Evolutionary conservation across 2,329 filamentous ascomycete species (phyloP), one percentile per base, ranked within the genome.

Genomic region (Monosporascus sp.): DNA sequence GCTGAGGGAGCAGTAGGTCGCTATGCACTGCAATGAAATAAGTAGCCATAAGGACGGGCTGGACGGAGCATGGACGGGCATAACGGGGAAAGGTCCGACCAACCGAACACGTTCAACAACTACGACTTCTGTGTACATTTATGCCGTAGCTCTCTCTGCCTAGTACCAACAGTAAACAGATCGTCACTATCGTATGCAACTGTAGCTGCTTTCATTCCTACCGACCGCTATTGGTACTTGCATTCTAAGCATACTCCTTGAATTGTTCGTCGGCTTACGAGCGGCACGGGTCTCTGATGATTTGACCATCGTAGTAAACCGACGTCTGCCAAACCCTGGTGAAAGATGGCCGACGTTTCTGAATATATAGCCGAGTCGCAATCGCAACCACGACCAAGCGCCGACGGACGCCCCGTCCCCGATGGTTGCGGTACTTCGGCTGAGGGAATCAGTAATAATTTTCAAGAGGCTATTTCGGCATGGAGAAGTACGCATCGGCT

Each of bases 401-500:
- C 47, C 39, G 57, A 62, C 48, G 63, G 57, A 49, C 59, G 61
- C 11, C 54, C 57, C 42, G 52, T 61, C 11, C 18, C 39, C 2
- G 39, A 45, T 6, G 17, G 42, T n/a, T 9, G 14, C 5, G 22
- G 17, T 48, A 64, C 53, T 27, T 60, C 65, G 24, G 63, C 63
- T 8, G 65, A 67, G 17, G 82, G 85, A 48, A 82, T 81, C 37
- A 85, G 87, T 62, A 97, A 96, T 76, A 97, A 96, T 72, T 99
- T 99, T 70, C 94, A 99, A 71, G 88, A 87, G 68, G 94, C 94
- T 52, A 96, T 99, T 62, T 89, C 90, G 58, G 89, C 92, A 69
- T 99, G 94, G 94, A 86, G 94, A 77, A 92, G 92, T 96, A 82
- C 54, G 77, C 58, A 42, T 41, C 27, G 48, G 47, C 54, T 39